phyloP scores from a whole-genome alignment of 1,139 yeast genomes.

The Yamadazyma buinensis region DNA sequence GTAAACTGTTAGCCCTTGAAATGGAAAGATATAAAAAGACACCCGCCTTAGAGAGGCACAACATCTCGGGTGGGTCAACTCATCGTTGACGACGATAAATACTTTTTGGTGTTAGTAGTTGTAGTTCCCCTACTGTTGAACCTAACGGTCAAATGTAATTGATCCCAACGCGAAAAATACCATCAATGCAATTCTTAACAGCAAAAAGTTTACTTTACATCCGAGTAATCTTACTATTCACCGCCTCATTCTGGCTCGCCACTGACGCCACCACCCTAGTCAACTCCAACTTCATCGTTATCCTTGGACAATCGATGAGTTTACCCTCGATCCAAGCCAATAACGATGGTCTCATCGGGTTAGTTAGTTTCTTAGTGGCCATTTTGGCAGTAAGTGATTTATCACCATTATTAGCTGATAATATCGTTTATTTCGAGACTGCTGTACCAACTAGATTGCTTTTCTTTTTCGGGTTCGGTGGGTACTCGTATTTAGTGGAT shows the following conservation, averaged over 20 bases:
- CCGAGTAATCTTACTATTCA: constrained; percentile 44
- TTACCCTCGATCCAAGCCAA: constrained; percentile 43
- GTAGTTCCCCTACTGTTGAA: too few relatives aligned
- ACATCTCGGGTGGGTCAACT: too few relatives aligned
- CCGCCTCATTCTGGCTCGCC: constrained; percentile 57
- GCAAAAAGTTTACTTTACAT: constrained; percentile 47
- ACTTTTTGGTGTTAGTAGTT: too few relatives aligned
- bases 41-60: too few relatives aligned
- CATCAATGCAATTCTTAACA: constrained; percentile 53
- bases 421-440: constrained; percentile 56
- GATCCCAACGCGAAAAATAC: too few relatives aligned
- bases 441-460: constrained; percentile 66
- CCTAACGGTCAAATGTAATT: too few relatives aligned
- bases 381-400: constrained; percentile 50
- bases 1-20: too few relatives aligned
- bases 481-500: constrained; percentile 37
- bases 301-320: constrained; percentile 58
- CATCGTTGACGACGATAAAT: too few relatives aligned
- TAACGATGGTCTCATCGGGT: constrained; percentile 51
- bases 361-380: constrained; percentile 43
- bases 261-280: constrained; percentile 44
- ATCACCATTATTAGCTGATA: constrained; percentile 55
- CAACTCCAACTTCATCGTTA: constrained; percentile 45
- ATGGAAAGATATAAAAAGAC: too few relatives aligned
- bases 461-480: constrained; percentile 50